Evolutionary conservation across 805 yeast genomes (phyloP), one percentile per base, ranked within the genome.

Genomic region (Cyberlindnera euphorbiae): DNA sequence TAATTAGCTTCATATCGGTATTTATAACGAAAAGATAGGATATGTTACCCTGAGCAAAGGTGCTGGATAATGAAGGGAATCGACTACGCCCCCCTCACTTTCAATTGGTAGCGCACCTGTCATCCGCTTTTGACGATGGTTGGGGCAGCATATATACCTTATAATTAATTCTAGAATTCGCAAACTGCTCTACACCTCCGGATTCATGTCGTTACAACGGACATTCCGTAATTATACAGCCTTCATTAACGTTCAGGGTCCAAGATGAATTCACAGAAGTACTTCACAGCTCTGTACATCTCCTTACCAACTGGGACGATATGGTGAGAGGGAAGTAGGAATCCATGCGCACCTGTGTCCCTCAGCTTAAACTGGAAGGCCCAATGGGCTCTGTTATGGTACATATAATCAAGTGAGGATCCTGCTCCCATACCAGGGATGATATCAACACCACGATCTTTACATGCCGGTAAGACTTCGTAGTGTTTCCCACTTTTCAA

Each of bases 291-390:
- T 2, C 80, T 71, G 53, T 77, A 77, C 17, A 80, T 70, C 57
- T 87, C 95, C 36, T 66, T 63, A 2, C 94, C 95, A 8, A 83
- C 94, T 1, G 95, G 90, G 17, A 55, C 64, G 38, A 87, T 86
- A 52, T 65, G 75, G 48, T 73, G 73, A 1, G 79, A 50, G 6
- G 96, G 95, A 28, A 86, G 63, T 45, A 87, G 66, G 53, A 85
- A 87, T 1, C 96, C 96, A 52, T 82, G 89, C 32, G 75, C 70
- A 0, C 95, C 95, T 14, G 82, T 73, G 53, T 86, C 95, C 51
- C 95, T 69, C 37, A 87, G 64, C 59, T 86, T 84, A 39, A 87
- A 62, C 51, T 84, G 94, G 59, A 79, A 81, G 1, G 95, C 94
- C 88, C 89, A 84, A 49, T 68, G 75, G 1, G 93, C 93, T 41